Evolutionary conservation across 2,329 filamentous ascomycete genomes (phyloP).

Genomic region (Xylariaceae sp.): DNA sequence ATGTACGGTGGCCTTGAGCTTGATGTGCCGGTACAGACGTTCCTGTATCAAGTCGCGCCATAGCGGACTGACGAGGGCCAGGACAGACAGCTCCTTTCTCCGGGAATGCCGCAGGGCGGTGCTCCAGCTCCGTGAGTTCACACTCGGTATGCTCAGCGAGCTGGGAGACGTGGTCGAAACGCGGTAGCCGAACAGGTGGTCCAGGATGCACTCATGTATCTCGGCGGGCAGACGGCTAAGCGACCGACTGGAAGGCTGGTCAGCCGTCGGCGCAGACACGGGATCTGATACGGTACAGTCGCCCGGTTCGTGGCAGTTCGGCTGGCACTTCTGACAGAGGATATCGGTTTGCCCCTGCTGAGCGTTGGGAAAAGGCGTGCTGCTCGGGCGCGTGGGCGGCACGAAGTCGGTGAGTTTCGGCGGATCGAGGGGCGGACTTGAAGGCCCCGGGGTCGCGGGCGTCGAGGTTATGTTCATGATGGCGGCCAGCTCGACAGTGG

Average conservation of each 20-base stretch:
- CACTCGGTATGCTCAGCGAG: constrained; percentile 44
- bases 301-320: constrained; percentile 22
- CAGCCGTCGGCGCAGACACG: constrained; percentile 14
- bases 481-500: constrained; percentile 34
- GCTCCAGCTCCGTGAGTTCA: constrained; percentile 51
- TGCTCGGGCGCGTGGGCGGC: constrained; percentile 47
- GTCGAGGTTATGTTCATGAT: constrained; percentile 44
- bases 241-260: constrained; percentile 26
- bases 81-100: constrained; percentile 57
- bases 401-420: constrained; percentile 39
- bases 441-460: constrained; percentile 46
- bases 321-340: constrained; percentile 32
- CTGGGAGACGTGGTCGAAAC: constrained; percentile 53
- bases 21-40: constrained; percentile 67
- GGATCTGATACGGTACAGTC: constrained; percentile 19
- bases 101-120: constrained; percentile 60
- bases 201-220: constrained; percentile 65
- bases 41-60: constrained; percentile 65
- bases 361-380: constrained; percentile 51
- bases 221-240: constrained; percentile 55
- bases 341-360: constrained; percentile 40
- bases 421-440: constrained; percentile 43
- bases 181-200: constrained; percentile 63
- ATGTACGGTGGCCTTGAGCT: constrained; percentile 63
- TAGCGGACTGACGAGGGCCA: constrained; percentile 53